Evolutionary conservation across 306 rosid species (phyloP).

Genomic region (Lathyrus oleraceus): DNA sequence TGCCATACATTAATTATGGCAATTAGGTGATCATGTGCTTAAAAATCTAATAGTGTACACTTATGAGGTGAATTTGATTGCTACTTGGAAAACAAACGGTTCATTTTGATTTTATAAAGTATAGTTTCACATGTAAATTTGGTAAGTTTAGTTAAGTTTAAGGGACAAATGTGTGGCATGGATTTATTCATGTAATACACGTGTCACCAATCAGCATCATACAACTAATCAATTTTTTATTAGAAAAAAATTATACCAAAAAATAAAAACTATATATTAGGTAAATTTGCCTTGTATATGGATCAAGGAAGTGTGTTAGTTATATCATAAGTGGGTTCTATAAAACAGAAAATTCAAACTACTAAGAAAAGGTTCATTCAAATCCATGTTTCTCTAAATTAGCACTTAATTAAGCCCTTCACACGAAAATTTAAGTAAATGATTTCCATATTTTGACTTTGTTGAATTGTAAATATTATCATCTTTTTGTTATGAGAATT

Average conservation of each 20-base stretch:
- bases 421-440: not conserved
- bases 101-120: constrained; percentile 13
- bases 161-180: constrained; percentile 57
- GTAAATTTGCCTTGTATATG: not conserved
- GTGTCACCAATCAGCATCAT: constrained; percentile 30
- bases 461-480: constrained; percentile 1
- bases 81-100: constrained; percentile 14
- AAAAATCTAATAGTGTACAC: constrained; percentile 13
- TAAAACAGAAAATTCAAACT: constrained; percentile 22
- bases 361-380: constrained; percentile 41
- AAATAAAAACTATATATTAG: constrained; percentile 17
- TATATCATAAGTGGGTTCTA: constrained; percentile 31
- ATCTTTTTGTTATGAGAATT: not conserved
- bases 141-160: constrained; percentile 37
- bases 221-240: constrained; percentile 15
- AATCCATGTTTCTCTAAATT: constrained; percentile 23
- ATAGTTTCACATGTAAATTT: constrained; percentile 36
- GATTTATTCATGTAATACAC: constrained; percentile 31
- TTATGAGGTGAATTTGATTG: constrained; percentile 23
- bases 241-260: not conserved
- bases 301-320: not conserved
- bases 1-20: not conserved
- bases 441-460: not conserved
- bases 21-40: constrained; percentile 24
- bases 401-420: constrained; percentile 17